Conservation (phyloP, 108 stramenopile species). For the Conticribra weissflogii region DNA sequence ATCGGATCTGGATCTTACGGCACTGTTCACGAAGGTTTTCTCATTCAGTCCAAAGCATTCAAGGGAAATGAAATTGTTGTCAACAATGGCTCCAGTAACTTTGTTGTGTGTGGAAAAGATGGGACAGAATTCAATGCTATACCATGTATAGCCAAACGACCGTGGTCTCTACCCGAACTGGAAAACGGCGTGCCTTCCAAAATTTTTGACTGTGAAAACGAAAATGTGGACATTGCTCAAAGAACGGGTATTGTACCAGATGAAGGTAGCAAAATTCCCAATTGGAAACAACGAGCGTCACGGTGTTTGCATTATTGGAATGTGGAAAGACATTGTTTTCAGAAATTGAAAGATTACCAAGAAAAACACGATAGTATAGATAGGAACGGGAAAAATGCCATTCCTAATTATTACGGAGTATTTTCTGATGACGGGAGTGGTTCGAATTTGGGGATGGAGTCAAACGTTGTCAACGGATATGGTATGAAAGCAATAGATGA, state of each 20-base stretch:
- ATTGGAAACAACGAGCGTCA: constrained; percentile 10
- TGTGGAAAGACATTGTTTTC: constrained; percentile 74
- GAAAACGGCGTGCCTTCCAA: constrained; percentile 1
- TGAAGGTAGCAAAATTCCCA: background rate
- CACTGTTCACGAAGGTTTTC: constrained; percentile 58
- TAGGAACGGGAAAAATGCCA: background rate
- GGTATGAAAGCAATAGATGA: constrained; percentile 6
- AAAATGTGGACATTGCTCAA: background rate
- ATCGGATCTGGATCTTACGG: constrained; percentile 78
- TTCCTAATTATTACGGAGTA: constrained; percentile 48
- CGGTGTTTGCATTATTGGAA: constrained; percentile 76
- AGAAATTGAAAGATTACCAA: constrained; percentile 43
- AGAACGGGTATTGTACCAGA: constrained; percentile 15
- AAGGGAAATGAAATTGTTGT: no score
- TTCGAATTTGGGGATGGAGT: background rate
- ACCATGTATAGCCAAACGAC: constrained; percentile 62
- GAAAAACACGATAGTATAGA: constrained; percentile 20
- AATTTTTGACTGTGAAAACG: background rate
- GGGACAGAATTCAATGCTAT: no score
- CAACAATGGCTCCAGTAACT: no score
- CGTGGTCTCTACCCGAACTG: constrained; percentile 63
- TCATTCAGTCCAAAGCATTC: constrained; percentile 24
- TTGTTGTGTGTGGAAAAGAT: no score
- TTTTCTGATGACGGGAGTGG: constrained; percentile 40
- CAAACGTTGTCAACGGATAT: constrained; percentile 10